Conservation (phyloP, 2,329 filamentous ascomycete genomes). For the Neophaeococcomyces mojaviensis region DNA sequence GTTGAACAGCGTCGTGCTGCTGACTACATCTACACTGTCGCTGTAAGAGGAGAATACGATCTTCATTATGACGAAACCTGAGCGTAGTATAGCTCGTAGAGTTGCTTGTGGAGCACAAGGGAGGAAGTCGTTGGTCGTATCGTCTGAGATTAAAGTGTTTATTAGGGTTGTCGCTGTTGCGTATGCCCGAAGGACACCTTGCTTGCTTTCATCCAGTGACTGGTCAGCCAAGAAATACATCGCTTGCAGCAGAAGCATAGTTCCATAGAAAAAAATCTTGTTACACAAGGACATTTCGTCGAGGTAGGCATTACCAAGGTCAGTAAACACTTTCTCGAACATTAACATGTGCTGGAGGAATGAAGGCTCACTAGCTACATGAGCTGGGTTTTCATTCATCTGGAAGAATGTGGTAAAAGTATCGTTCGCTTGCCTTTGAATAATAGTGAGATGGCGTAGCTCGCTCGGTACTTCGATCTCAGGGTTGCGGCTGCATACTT, state of each 20-base stretch:
- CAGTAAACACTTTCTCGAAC: not conserved
- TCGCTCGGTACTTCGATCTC: not conserved
- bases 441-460: conserved; percentile 1
- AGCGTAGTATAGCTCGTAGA: not conserved
- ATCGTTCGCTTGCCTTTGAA: not conserved
- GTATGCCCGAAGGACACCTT: not conserved
- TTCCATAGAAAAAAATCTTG: not conserved
- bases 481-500: not conserved
- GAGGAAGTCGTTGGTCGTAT: not conserved
- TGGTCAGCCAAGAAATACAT: not conserved
- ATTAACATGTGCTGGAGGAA: not conserved
- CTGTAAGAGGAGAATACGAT: not conserved
- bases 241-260: not conserved
- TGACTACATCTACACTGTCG: not conserved
- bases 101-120: not conserved
- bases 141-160: not conserved
- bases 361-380: not conserved
- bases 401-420: not conserved
- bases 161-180: not conserved
- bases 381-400: conserved; percentile 1
- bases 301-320: not conserved
- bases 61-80: not conserved
- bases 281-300: conserved; percentile 1
- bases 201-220: not conserved
- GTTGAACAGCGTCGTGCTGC: not conserved